Evolutionary conservation across 208 protist genomes (phyloP).

Genomic region (Tritrichomonas musculus): DNA sequence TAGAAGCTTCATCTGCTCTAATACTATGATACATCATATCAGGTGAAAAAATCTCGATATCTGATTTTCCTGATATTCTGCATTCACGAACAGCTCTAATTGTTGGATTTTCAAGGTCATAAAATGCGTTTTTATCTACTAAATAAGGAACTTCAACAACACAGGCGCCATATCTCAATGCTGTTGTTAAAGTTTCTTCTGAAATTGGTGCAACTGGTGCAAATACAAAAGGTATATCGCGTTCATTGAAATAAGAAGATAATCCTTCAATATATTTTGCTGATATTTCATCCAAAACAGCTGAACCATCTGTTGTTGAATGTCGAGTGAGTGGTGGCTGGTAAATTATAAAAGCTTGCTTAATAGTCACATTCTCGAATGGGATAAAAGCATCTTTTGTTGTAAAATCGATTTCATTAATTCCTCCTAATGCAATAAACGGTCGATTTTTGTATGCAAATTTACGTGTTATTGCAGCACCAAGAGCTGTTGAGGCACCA

Average conservation of each 20-base stretch:
- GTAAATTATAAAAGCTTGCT: neutral
- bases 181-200: neutral
- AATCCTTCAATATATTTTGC: neutral
- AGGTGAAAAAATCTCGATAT: neutral
- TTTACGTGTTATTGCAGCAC: neutral
- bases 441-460: neutral
- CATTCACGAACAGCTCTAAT: constrained; percentile 10
- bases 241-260: neutral
- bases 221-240: neutral
- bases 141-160: neutral
- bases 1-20: neutral
- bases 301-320: neutral
- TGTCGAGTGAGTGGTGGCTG: neutral
- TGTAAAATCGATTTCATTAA: neutral
- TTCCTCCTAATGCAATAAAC: neutral
- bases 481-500: neutral
- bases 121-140: neutral
- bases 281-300: neutral
- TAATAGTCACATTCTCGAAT: neutral
- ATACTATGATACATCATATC: neutral
- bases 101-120: constrained; percentile 20
- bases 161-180: neutral
- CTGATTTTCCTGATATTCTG: neutral
- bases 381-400: no score
- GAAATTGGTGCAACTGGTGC: neutral